These are phyloP conservation scores for Trichoderma sp. DNA, from an alignment of 2,329 filamentous ascomycete genomes.

Conservation along the genomic window DNA sequence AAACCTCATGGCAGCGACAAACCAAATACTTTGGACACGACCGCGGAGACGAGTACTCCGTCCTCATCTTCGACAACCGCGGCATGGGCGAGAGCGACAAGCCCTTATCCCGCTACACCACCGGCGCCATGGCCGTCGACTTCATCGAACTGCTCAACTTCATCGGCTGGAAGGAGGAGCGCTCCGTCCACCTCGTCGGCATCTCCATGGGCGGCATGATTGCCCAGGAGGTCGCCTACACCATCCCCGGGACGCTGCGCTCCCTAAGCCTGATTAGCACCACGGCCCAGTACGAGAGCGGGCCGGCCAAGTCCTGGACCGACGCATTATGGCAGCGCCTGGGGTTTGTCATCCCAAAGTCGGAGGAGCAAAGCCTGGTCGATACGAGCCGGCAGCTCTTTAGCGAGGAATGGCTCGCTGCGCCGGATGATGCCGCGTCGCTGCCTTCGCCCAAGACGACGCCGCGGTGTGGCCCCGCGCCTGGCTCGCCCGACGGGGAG, in stretches of 20 bases:
- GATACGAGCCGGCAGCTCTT: slow-evolving; percentile 71
- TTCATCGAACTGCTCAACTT: slow-evolving; percentile 70
- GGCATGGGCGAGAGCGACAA: slow-evolving; percentile 82
- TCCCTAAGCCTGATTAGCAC: slow-evolving; percentile 66
- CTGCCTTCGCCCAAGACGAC: slow-evolving; percentile 53
- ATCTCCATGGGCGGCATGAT: slow-evolving; percentile 93
- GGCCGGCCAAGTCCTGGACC: slow-evolving; percentile 54
- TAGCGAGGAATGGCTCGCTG: slow-evolving; percentile 62
- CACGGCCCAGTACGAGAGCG: slow-evolving; percentile 63
- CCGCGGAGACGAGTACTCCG: slow-evolving; percentile 67
- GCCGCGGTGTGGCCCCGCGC: slow-evolving; percentile 43
- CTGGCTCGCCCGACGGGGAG: slow-evolving; percentile 34
- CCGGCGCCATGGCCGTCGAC: slow-evolving; percentile 83
- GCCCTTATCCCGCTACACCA: slow-evolving; percentile 77
- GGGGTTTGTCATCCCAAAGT: slow-evolving; percentile 68
- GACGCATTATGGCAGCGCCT: slow-evolving; percentile 66
- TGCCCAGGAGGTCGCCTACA: slow-evolving; percentile 72
- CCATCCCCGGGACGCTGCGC: slow-evolving; percentile 56
- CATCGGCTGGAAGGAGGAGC: slow-evolving; percentile 65
- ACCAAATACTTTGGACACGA: slow-evolving; percentile 81
- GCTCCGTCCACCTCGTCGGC: slow-evolving; percentile 69
- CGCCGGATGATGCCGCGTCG: slow-evolving; percentile 58
- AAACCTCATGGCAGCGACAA: slow-evolving; percentile 78
- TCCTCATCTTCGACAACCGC: slow-evolving; percentile 80
- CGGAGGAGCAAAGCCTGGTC: slow-evolving; percentile 66